These are phyloP conservation scores for Lipomyces sp. DNA, from an alignment of 805 yeast species.

Conservation along the genomic window DNA sequence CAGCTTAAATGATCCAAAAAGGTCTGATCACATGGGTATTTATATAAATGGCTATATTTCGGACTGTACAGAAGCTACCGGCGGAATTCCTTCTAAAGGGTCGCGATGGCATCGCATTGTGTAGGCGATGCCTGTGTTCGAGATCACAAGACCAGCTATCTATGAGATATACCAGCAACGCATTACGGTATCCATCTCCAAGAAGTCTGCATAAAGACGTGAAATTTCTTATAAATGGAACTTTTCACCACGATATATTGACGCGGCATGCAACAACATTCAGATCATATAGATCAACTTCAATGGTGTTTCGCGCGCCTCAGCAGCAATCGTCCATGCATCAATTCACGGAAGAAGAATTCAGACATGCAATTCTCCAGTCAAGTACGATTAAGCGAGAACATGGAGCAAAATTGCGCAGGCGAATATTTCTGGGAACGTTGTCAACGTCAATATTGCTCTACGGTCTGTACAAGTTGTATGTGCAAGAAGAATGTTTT, in stretches of 20 bases:
- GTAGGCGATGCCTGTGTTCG: not conserved
- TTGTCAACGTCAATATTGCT: slow-evolving; percentile 40
- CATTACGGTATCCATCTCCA: not conserved
- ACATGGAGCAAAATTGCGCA: slow-evolving; percentile 1
- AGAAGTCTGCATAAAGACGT: not conserved
- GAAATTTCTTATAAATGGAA: not conserved
- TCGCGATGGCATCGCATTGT: not conserved
- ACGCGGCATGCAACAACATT: not conserved
- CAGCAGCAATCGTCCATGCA: slow-evolving; percentile 3
- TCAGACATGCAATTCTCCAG: slow-evolving; percentile 32
- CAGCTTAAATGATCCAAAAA: not conserved
- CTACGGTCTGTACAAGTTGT: slow-evolving; percentile 25
- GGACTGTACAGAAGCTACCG: not conserved
- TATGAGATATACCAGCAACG: not conserved
- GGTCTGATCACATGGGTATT: not conserved
- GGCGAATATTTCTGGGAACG: not conserved
- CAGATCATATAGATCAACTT: not conserved
- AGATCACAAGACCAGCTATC: not conserved
- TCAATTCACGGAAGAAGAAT: slow-evolving; percentile 27
- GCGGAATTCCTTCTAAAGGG: not conserved
- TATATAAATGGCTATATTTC: not conserved
- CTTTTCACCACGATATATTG: not conserved
- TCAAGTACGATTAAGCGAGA: slow-evolving; percentile 11
- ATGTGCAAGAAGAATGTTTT: slow-evolving; percentile 16
- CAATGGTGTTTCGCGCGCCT: not conserved